These are phyloP conservation scores for Alternaria atra DNA, from an alignment of 2,329 filamentous ascomycete species.

Conservation along the genomic window DNA sequence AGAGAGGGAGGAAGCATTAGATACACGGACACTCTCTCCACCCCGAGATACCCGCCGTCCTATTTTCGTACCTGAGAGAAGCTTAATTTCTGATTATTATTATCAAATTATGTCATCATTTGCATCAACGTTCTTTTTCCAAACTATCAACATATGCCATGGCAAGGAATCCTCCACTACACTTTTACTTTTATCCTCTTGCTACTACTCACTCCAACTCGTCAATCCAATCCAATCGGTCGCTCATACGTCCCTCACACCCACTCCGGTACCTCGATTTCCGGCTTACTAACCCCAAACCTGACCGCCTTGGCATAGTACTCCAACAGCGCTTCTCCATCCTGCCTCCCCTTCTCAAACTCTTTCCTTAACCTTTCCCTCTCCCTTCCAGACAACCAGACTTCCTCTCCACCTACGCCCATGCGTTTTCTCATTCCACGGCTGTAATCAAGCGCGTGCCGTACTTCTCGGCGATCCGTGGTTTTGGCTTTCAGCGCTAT, in stretches of 20 bases:
- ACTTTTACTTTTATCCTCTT: neutral
- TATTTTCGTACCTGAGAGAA: neutral
- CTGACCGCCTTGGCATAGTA: constrained; percentile 37
- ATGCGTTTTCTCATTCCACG: constrained; percentile 31
- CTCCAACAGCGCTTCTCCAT: constrained; percentile 30
- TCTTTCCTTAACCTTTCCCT: constrained; percentile 24
- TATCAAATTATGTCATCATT: neutral
- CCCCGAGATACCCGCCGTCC: constrained; percentile 3
- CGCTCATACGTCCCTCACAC: constrained; percentile 12
- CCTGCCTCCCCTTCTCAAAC: constrained; percentile 23
- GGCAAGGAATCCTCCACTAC: neutral
- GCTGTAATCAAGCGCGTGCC: constrained; percentile 36
- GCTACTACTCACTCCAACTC: neutral
- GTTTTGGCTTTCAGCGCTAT: constrained; percentile 29
- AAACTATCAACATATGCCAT: neutral
- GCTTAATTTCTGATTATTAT: neutral
- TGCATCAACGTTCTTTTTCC: neutral
- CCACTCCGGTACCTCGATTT: constrained; percentile 27
- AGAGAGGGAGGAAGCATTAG: constrained; percentile 2
- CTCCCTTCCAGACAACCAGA: constrained; percentile 23
- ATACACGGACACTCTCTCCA: constrained; percentile 3
- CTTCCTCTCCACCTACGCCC: constrained; percentile 25
- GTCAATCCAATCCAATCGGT: neutral
- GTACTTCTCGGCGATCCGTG: constrained; percentile 28
- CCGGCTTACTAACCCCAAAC: constrained; percentile 30